Evolutionary conservation across 2,329 filamentous ascomycete genomes (phyloP).

Genomic region (Macrophomina phaseolina): DNA sequence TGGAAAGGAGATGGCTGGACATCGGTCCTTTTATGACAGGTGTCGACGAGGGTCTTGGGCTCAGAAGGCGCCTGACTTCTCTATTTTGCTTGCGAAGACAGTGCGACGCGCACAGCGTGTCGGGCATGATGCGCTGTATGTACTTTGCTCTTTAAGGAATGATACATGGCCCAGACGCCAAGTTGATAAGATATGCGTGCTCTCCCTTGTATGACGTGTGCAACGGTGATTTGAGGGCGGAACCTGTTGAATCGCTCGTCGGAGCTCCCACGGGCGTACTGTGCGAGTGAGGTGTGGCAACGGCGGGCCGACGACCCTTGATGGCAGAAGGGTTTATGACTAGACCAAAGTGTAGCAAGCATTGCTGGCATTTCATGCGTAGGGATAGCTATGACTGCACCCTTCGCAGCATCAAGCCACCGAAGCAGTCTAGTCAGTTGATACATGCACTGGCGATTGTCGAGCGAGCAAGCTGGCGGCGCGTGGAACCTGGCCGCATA

Average conservation of each 20-base stretch:
- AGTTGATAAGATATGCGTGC: conserved; percentile 5
- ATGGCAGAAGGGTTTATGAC: neutral
- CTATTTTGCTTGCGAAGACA: neutral
- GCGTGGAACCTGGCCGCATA: too few relatives aligned
- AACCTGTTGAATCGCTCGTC: neutral
- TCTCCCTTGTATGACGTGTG: neutral
- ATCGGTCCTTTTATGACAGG: neutral
- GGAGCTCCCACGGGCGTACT: neutral
- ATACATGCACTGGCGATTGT: too few relatives aligned
- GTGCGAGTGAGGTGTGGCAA: neutral
- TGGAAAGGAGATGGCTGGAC: neutral
- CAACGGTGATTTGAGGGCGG: neutral
- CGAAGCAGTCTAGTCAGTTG: too few relatives aligned
- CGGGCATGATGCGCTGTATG: neutral
- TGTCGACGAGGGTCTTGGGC: neutral
- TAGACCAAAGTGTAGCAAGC: neutral
- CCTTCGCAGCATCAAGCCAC: too few relatives aligned
- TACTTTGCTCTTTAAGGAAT: conserved; percentile 25
- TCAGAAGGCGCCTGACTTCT: neutral
- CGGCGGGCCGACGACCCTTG: neutral
- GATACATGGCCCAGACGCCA: conserved; percentile 18
- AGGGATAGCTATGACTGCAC: neutral
- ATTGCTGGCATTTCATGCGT: neutral
- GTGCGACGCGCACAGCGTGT: conserved; percentile 2
- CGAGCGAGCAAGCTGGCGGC: too few relatives aligned